Evolutionary conservation across 768 basidiomycete species (phyloP), one percentile per base, ranked within the genome.

Genomic region (Cystofilobasidium ferigula): DNA sequence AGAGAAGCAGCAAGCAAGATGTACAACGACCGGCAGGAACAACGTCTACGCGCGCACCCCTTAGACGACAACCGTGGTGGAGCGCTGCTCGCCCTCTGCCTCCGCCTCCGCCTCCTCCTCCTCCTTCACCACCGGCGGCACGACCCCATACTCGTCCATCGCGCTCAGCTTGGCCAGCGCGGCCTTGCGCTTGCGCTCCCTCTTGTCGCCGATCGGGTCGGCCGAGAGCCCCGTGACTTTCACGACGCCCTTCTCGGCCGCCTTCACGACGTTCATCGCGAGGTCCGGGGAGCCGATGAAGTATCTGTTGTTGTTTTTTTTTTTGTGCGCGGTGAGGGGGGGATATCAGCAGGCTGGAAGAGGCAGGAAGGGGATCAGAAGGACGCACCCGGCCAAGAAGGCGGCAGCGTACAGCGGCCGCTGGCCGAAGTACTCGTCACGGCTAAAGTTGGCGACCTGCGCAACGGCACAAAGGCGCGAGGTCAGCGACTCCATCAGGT

Each of bases 391-490:
- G 10, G 59, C 42, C 40, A 14, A 22, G 34, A 32, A 63, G 3
- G 62, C 48, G 30, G 62, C 62, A 24, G 56, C 48, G 62, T 63
- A 63, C 3, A 63, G 62, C 13, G 62, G 48, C 22, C 62, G 48
- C 24, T 63, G 62, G 14, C 48, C 48, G 16, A 63, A 38, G 51
- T 63, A 63, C 62, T 63, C 62, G 51, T 42, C 51, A 10, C 62
- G 51, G 36, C 56, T 53, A 28, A 63, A 63, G 5, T 20, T 32
- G 36, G 53, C 53, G 26, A 63, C 62, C 51, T 54, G 51, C 8
- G 51, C 10, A 26, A 7, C n/a, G n/a, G n/a, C n/a, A n/a, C n/a
- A n/a, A n/a, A n/a, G n/a, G n/a, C n/a, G n/a, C n/a, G n/a, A n/a
- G n/a, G n/a, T n/a, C n/a, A n/a, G n/a, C n/a, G n/a, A 28, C 5